Percentiles rank a stretch among this genome's conserved stretches.
These are phyloP conservation scores for Sphaerobolus stellatus DNA, from an alignment of 1,284 basidiomycete genomes.

Conservation along the genomic window DNA sequence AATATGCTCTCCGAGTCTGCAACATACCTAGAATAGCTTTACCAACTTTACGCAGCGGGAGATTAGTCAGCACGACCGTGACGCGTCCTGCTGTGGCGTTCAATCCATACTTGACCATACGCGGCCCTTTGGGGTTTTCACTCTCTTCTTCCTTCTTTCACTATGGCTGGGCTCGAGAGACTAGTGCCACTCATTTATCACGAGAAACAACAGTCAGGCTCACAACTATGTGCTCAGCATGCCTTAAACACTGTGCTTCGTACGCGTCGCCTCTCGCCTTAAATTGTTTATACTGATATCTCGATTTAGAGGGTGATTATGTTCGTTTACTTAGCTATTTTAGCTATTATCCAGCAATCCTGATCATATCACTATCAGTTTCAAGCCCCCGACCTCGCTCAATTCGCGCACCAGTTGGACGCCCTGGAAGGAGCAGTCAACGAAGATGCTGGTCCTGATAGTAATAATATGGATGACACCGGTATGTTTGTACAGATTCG, in stretches of 20 bases:
- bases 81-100: conserved; percentile 8
- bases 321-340: conserved; percentile 39
- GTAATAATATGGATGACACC: conserved; percentile 88
- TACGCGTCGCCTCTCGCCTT: conserved; percentile 37
- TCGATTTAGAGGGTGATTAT: conserved; percentile 63
- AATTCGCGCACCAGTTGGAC: conserved; percentile 72
- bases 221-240: conserved; percentile 85
- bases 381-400: conserved; percentile 81
- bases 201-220: conserved; percentile 71
- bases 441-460: conserved; percentile 40
- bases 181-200: conserved; percentile 67
- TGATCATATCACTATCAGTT: conserved; percentile 49
- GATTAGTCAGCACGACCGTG: neutral
- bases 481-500: conserved; percentile 41
- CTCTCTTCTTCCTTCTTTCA: neutral
- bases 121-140: no score
- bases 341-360: neutral
- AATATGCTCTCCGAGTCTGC: neutral
- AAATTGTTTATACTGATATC: conserved; percentile 11
- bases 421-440: conserved; percentile 44
- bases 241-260: conserved; percentile 79
- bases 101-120: neutral
- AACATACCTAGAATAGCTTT: neutral
- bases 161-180: conserved; percentile 57
- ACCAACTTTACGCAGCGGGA: neutral